Conservation (phyloP, 345 rosid genomes). For the Eucalyptus lansdowneana region DNA sequence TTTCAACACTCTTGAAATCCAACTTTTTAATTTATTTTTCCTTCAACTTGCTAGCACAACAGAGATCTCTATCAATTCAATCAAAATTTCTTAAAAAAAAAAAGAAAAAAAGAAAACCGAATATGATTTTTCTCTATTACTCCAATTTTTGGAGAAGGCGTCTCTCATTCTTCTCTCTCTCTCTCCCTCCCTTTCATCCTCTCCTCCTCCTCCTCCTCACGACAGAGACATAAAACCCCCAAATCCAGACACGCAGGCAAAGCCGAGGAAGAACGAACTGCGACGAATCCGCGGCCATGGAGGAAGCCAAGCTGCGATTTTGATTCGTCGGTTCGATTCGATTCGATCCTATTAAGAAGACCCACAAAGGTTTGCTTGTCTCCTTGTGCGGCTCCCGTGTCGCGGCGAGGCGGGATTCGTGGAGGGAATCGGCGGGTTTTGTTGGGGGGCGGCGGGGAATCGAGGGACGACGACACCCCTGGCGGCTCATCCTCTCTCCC, state of each 20-base stretch:
- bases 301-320: background rate
- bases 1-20: background rate
- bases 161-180: too few species aligned
- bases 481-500: background rate
- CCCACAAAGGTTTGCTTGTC: background rate
- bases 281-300: background rate
- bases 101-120: background rate
- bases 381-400: background rate
- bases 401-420: background rate
- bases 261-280: background rate
- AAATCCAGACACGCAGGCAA: background rate
- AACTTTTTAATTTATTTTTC: background rate
- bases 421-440: background rate
- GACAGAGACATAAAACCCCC: background rate
- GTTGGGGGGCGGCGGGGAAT: background rate
- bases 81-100: too few species aligned
- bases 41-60: background rate
- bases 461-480: background rate
- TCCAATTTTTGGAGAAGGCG: background rate
- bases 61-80: background rate
- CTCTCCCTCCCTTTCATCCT: background rate
- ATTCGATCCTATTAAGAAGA: too few species aligned
- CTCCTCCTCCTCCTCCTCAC: background rate
- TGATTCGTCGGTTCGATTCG: background rate
- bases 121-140: background rate